Base-by-base conservation (phyloP, 2,329 filamentous ascomycete species). In the Calonectria honghensis region DNA sequence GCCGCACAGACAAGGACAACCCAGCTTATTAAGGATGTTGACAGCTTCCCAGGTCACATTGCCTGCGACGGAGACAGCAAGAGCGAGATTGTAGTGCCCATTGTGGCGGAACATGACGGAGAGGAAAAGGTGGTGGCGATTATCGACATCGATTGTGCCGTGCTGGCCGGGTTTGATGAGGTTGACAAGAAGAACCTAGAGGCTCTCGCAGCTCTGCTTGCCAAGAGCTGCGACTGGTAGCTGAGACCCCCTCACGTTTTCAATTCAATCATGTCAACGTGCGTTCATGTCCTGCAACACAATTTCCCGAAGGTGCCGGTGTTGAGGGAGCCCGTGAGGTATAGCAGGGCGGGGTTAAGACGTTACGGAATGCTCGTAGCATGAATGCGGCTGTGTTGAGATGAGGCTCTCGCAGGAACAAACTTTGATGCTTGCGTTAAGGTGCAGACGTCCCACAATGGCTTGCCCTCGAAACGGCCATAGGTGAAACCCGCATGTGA, bases 21-120 rank as follows among this genome's bases (percentile, higher is more conserved):
- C 14, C 93, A 95, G 85, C 83, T 96, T 9, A 90, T 94, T 0
- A 85, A 87, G 16, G 92, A 97, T 83, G 94, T 97, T 10, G 92
- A 95, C 54, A 81, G 86, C 67, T 96, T 96, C 81, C 93, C 94
- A 0, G 94, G 94, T 2, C 95, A 96, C 82, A 96, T 97, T 81
- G 94, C 95, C 13, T 96, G 95, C 83, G 95, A 97, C 83, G 90
- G 91, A 5, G 93, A 91, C 72, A 95, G 91, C 80, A 91, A 88
- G 85, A 96, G 94, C 82, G 95, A 97, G 87, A 93, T 97, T 82
- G 95, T 97, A 24, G 94, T 96, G 64, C 95, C 95, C 2, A 90
- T 96, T 75, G 77, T 94, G 6, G 81, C 81, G 20, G 78, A 81
- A 27, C 77, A 79, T 67, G 79, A 81, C 54, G 83, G 79, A 66